Base-by-base conservation (phyloP, 1,284 basidiomycete genomes). In the Puccinia novopanici region DNA sequence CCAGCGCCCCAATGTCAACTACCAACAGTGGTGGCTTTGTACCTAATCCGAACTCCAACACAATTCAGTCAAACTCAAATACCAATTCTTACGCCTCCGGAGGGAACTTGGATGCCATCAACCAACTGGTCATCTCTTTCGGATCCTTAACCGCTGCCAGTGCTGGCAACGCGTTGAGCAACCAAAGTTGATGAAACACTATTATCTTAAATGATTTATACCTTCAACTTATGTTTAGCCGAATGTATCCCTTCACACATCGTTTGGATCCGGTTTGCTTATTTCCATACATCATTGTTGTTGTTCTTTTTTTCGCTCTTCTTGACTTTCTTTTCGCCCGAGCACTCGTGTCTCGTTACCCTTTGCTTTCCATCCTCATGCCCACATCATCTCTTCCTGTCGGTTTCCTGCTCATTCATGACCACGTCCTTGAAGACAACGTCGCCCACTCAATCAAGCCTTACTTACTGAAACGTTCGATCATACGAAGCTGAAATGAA, bases 61-160 rank as follows among this genome's bases (percentile, higher is more conserved):
- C 34, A 37, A n/a, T 55, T 24, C 54, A 55, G n/a, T n/a, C 54
- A 6, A 24, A 2, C n/a, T 4, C 9, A 4, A 19, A 55, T 19
- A 34, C 9, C 27, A 59, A 59, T 30, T 30, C 55, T 48, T 63
- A 75, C 17, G 19, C 42, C 0, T 6, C 59, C 8, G 42, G 42
- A 40, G 74, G 74, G 4, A 75, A 75, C 30, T 27, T 75, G 34
- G 74, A 75, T 22, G 59, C 42, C 15, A 48, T 75, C 27, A 63
- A 48, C 48, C 57, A 75, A 27, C 45, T 75, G 4, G 42, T 75
- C n/a, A 61, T 75, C 34, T 61, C 59, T 0, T 75, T 61, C 34
- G 59, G 74, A 42, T 61, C 59, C 15, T 42, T 75, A 17, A 50
- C 74, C 8, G 74, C 74, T 24, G 55, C 74, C 42, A 63, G 74